Evolutionary conservation across 768 basidiomycete species (phyloP).

Genomic region (Boletus reticuloceps): DNA sequence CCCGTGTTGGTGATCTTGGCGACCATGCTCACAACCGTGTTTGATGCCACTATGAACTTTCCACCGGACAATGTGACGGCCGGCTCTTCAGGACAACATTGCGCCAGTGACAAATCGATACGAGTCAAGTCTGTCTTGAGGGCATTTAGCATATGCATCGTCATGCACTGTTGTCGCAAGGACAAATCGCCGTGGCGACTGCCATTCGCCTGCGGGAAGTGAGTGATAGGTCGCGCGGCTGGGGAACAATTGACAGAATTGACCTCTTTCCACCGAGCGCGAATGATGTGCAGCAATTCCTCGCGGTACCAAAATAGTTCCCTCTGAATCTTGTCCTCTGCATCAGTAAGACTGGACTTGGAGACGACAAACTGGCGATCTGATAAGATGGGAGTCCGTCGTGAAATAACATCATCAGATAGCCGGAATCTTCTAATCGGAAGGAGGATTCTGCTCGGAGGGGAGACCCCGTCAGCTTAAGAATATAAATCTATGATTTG

Average conservation of each 20-base stretch:
- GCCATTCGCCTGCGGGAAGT: conserved; percentile 63
- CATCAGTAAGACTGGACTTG: conserved; percentile 58
- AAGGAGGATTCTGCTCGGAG: conserved; percentile 51
- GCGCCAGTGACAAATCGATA: conserved; percentile 52
- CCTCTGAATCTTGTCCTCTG: conserved; percentile 61
- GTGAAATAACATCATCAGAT: conserved; percentile 50
- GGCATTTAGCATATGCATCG: conserved; percentile 74
- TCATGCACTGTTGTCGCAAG: conserved; percentile 74
- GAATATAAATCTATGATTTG: neutral
- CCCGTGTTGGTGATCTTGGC: conserved; percentile 62
- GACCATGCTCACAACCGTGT: conserved; percentile 63
- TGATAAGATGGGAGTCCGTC: conserved; percentile 79
- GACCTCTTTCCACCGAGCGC: conserved; percentile 86
- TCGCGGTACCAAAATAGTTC: conserved; percentile 98
- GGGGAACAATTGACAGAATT: neutral
- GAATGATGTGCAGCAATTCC: conserved; percentile 67
- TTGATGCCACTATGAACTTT: conserved; percentile 50
- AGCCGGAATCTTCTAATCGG: conserved; percentile 73
- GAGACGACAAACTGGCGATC: conserved; percentile 90
- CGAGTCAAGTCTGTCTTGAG: conserved; percentile 66
- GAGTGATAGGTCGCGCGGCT: neutral
- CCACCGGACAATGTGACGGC: conserved; percentile 24
- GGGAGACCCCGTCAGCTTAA: conserved; percentile 3
- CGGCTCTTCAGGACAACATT: conserved; percentile 25
- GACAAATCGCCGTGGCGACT: conserved; percentile 73